Conservation (phyloP, 2,329 filamentous ascomycete species). For the Penicillium sp. region DNA sequence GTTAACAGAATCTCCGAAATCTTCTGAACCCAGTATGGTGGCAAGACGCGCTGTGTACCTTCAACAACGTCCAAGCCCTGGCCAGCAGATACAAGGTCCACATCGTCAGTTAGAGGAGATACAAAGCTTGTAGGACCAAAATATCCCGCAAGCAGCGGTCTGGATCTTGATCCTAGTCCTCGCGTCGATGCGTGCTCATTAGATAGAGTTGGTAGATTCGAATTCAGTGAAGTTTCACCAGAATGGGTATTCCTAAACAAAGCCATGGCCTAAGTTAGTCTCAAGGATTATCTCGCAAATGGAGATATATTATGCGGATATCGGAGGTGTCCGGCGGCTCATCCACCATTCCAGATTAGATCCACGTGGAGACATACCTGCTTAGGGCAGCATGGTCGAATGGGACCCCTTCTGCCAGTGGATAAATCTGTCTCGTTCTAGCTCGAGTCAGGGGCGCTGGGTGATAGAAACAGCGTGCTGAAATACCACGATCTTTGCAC, state of each 20-base stretch:
- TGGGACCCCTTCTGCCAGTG: slow-evolving; percentile 18
- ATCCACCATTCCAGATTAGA: background rate
- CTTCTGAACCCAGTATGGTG: slow-evolving; percentile 30
- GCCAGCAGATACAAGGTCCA: slow-evolving; percentile 24
- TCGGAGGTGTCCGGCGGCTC: background rate
- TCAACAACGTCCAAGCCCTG: slow-evolving; percentile 15
- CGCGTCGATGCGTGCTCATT: background rate
- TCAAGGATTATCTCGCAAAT: background rate
- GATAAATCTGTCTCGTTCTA: slow-evolving; percentile 14
- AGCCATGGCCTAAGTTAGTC: background rate
- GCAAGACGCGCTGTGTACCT: slow-evolving; percentile 17
- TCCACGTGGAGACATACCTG: slow-evolving; percentile 7
- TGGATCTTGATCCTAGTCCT: background rate
- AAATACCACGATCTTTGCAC: slow-evolving; percentile 30
- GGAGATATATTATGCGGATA: background rate
- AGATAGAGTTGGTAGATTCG: background rate
- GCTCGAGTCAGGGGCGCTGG: slow-evolving; percentile 36
- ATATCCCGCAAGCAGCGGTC: slow-evolving; percentile 33
- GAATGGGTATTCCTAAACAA: background rate
- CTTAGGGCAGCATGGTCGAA: slow-evolving; percentile 16
- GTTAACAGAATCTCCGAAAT: slow-evolving; percentile 22
- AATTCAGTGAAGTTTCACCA: background rate
- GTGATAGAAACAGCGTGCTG: slow-evolving; percentile 36
- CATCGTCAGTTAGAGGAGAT: slow-evolving; percentile 30
- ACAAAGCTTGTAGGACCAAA: slow-evolving; percentile 43